phyloP scores from a whole-genome alignment of 2,329 filamentous ascomycete genomes.

The Xylariaceae sp. region DNA sequence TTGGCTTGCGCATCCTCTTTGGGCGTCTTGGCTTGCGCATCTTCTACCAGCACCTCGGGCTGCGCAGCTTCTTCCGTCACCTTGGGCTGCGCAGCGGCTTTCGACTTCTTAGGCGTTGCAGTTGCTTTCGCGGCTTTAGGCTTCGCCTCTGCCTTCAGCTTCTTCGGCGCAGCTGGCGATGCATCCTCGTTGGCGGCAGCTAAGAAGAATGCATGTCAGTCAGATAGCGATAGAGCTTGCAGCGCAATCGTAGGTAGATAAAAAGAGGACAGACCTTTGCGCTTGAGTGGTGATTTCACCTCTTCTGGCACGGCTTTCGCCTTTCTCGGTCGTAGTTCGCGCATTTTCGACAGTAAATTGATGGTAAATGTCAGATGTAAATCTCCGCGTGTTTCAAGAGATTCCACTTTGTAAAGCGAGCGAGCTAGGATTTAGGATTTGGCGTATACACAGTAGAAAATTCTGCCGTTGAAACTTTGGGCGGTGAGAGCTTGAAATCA shows the following conservation, averaged over 20 bases:
- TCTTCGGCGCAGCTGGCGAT: constrained; percentile 34
- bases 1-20: constrained; percentile 3
- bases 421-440: constrained; percentile 8
- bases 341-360: constrained; percentile 33
- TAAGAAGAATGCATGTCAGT: constrained; percentile 7
- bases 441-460: constrained; percentile 11
- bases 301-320: constrained; percentile 35
- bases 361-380: not conserved
- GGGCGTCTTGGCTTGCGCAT: constrained; percentile 1
- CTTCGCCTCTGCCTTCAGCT: constrained; percentile 24
- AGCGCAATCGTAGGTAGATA: not conserved
- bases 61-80: constrained; percentile 7
- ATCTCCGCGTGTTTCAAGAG: not conserved
- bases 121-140: not conserved
- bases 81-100: not conserved
- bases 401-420: not conserved
- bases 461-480: constrained; percentile 30
- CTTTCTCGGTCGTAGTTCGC: constrained; percentile 38
- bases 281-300: constrained; percentile 31
- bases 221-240: not conserved
- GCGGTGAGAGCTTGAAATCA: constrained; percentile 22
- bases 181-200: constrained; percentile 24
- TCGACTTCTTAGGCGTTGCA: constrained; percentile 2
- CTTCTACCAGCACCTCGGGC: not conserved
- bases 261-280: constrained; percentile 33